Conservation (phyloP, 768 basidiomycete genomes). For the Trametes punicea region DNA sequence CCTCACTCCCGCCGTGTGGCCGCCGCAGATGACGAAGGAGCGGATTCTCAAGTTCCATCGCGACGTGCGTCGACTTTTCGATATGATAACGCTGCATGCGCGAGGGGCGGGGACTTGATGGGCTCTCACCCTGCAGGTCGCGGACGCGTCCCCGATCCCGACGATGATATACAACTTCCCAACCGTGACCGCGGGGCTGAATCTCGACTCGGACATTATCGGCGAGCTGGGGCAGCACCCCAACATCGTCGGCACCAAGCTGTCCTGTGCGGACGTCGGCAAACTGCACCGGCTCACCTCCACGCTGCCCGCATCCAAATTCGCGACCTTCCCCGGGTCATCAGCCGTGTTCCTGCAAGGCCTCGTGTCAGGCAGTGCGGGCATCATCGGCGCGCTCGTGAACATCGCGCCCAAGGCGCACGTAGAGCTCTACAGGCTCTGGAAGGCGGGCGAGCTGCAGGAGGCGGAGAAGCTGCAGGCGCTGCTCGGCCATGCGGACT, state of each 20-base stretch:
- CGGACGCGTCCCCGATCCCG: slow-evolving; percentile 64
- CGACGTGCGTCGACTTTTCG: slow-evolving; percentile 52
- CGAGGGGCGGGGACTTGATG: too few relatives aligned
- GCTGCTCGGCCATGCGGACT: slow-evolving; percentile 62
- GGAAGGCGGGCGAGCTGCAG: slow-evolving; percentile 47
- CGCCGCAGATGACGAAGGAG: slow-evolving; percentile 57
- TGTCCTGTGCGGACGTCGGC: slow-evolving; percentile 83
- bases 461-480: slow-evolving; percentile 63
- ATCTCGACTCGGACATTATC: slow-evolving; percentile 80
- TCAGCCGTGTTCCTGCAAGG: slow-evolving; percentile 59
- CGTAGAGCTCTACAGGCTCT: slow-evolving; percentile 45
- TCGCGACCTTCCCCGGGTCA: slow-evolving; percentile 74
- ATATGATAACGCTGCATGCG: too few relatives aligned
- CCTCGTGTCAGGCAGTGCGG: slow-evolving; percentile 41
- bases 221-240: slow-evolving; percentile 67
- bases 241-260: slow-evolving; percentile 82
- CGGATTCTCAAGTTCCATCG: slow-evolving; percentile 65
- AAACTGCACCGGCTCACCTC: slow-evolving; percentile 76
- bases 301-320: slow-evolving; percentile 48
- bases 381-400: slow-evolving; percentile 41
- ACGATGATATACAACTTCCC: slow-evolving; percentile 88
- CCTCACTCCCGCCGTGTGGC: slow-evolving; percentile 71
- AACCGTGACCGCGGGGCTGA: slow-evolving; percentile 73
- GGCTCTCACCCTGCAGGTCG: slow-evolving; percentile 56
- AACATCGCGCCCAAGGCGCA: slow-evolving; percentile 53